Conservation (phyloP, 1,284 basidiomycete genomes). For the Heterobasidion annosum region DNA sequence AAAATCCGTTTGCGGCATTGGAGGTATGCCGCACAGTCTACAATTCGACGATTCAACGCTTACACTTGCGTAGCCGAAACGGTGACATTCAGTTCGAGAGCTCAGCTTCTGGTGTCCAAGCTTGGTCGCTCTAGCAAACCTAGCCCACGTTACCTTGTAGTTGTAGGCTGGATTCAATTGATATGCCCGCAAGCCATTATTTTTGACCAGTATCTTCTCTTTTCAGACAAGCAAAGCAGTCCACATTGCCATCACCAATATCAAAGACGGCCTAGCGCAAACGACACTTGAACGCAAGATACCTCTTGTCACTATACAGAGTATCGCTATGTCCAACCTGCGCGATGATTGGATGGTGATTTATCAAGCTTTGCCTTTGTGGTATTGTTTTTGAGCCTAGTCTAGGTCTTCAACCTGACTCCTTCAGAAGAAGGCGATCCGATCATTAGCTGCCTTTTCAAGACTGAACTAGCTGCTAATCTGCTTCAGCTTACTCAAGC, state of each 20-base stretch:
- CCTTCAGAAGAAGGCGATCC: constrained; percentile 93
- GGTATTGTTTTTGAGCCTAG: background rate
- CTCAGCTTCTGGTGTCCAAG: constrained; percentile 84
- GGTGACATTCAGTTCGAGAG: constrained; percentile 84
- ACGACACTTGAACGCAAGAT: constrained; percentile 84
- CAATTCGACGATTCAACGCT: background rate
- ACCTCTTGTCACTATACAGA: constrained; percentile 79
- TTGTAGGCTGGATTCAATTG: constrained; percentile 53
- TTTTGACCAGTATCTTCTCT: background rate
- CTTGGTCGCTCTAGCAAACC: constrained; percentile 85
- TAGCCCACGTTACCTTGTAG: constrained; percentile 84
- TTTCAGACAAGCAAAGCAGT: constrained; percentile 82
- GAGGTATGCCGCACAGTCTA: constrained; percentile 39
- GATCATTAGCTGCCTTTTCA: constrained; percentile 86
- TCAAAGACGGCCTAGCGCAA: constrained; percentile 57
- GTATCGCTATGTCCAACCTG: constrained; percentile 79
- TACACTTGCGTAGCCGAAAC: constrained; percentile 41
- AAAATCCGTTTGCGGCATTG: constrained; percentile 65
- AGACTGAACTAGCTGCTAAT: constrained; percentile 88
- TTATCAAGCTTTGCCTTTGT: constrained; percentile 12
- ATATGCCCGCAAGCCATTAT: background rate
- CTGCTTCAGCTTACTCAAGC: constrained; percentile 79
- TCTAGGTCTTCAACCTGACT: constrained; percentile 63
- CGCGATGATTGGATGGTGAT: constrained; percentile 92
- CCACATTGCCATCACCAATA: constrained; percentile 70